A percentile compares a stretch with the other conserved stretches of the same genome.
phyloP scores from a whole-genome alignment of 768 basidiomycete genomes.

The Hygrocybe punicea region DNA sequence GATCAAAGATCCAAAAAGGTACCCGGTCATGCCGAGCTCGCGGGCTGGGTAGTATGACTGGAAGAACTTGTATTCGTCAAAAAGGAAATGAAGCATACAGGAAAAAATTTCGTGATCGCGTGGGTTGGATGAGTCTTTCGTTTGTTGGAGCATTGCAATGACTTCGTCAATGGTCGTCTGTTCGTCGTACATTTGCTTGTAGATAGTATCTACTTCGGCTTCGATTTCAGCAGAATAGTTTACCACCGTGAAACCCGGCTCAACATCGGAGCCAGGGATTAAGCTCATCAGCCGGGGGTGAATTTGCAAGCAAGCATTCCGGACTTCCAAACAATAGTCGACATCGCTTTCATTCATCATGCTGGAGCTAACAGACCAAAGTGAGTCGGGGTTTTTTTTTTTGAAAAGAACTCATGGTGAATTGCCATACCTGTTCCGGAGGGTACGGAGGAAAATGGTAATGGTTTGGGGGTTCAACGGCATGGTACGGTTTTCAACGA shows the following conservation, averaged over 20 bases:
- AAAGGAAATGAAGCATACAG: conserved; percentile 99
- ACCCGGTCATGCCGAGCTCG: conserved; percentile 93
- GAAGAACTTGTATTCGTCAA: conserved; percentile 99
- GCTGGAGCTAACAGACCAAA: conserved; percentile 48
- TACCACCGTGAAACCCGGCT: conserved; percentile 89
- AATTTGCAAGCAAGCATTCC: conserved; percentile 89
- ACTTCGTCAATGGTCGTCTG: conserved; percentile 93
- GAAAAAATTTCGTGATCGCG: conserved; percentile 96
- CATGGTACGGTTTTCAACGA: conserved; percentile 78
- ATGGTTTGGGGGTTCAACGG: conserved; percentile 83
- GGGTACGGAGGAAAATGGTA: conserved; percentile 85
- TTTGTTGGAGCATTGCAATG: conserved; percentile 78
- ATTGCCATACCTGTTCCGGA: conserved; percentile 66
- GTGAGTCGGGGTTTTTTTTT: conserved; percentile 1
- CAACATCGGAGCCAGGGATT: conserved; percentile 76
- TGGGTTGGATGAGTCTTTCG: conserved; percentile 76
- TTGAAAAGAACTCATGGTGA: background rate
- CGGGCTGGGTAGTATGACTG: conserved; percentile 92
- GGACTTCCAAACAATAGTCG: conserved; percentile 84
- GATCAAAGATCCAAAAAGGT: conserved; percentile 94
- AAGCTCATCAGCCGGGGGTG: conserved; percentile 96
- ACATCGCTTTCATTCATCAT: conserved; percentile 76
- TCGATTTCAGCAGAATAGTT: conserved; percentile 87
- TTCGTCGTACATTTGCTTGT: conserved; percentile 98
- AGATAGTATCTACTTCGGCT: conserved; percentile 89